phyloP scores from a whole-genome alignment of 805 yeast genomes.

The Starmerella sirachaensis region DNA sequence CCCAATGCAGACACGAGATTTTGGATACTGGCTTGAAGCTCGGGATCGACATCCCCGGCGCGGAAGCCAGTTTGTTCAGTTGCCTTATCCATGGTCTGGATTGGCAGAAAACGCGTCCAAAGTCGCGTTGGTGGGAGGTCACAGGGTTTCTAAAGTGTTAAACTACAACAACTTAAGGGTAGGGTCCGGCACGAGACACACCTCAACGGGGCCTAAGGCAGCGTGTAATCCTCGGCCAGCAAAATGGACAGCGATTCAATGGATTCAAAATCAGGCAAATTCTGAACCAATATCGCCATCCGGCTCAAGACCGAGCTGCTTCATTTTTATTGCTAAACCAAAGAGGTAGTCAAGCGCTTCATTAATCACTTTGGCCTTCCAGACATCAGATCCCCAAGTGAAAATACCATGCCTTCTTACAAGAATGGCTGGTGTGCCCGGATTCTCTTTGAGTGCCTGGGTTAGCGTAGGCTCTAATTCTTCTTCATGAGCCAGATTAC shows the following conservation, averaged over 20 bases:
- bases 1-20: slow-evolving; percentile 82
- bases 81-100: slow-evolving; percentile 8
- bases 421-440: slow-evolving; percentile 70
- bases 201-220: too few relatives aligned
- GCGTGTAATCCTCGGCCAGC: too few relatives aligned
- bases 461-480: slow-evolving; percentile 54
- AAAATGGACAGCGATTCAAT: too few relatives aligned
- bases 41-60: slow-evolving; percentile 25
- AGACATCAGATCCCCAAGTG: slow-evolving; percentile 89
- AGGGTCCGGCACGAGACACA: too few relatives aligned
- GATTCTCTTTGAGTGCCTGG: slow-evolving; percentile 54
- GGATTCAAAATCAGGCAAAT: background rate
- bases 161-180: too few relatives aligned
- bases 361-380: slow-evolving; percentile 87
- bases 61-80: too few relatives aligned
- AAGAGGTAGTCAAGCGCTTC: slow-evolving; percentile 86
- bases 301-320: slow-evolving; percentile 42
- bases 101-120: too few relatives aligned
- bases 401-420: slow-evolving; percentile 90
- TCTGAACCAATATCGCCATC: slow-evolving; percentile 8
- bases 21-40: slow-evolving; percentile 52
- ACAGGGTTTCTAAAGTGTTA: too few relatives aligned
- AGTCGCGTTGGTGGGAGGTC: too few relatives aligned
- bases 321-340: slow-evolving; percentile 77
- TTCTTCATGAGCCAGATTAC: slow-evolving; percentile 80